Base-by-base conservation (phyloP, 148 eudicot species). In the Dysphania ambrosioides region DNA sequence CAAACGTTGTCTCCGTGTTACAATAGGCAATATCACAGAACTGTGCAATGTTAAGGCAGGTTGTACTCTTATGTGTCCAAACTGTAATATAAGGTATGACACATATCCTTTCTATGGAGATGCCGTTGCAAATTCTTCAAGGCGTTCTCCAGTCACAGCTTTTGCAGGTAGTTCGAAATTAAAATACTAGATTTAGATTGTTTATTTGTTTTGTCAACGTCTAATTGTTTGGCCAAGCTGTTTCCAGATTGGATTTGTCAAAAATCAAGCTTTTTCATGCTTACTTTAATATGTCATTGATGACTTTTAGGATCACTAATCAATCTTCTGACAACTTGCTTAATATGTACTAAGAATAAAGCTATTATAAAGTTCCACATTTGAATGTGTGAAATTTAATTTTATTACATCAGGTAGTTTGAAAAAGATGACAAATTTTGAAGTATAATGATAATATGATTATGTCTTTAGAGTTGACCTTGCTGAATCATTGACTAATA, bases 41-140 rank as follows among this genome's bases (percentile, higher is more conserved):
- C 82, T 79, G 27, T 79, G 82, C 53, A 79, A 79, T 61, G 70
- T 59, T 0, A 79, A 79, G 70, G 74, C 78, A 29, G 82, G 82
- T 6, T 79, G 82, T 68, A 79, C 82, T 40, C 47, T 78, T 56
- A 78, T 78, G 80, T 78, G 80, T 41, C 80, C 80, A 5, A 78
- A 72, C 32, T 79, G 82, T 68, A 73, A 68, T 63, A 60, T 79
- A 38, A 68, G 82, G 72, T 79, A 74, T 10, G 82, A 79, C 53
- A 73, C 77, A 15, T 60, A 34, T 74, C 77, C 77, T 8, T 79
- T 79, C 21, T 74, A 79, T 61, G 78, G 82, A 26, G 56, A 74
- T 69, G 34, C 41, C 26, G 15, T 27, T 11, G 62, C 8, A 29
- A 29, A 59, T 66, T 56, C 72, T 63, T 40, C 76, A 6, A 63